A percentile compares a stretch with the other conserved stretches of the same genome.
Conservation (phyloP, 257 asterid genomes). For the Cruciata laevipes region DNA sequence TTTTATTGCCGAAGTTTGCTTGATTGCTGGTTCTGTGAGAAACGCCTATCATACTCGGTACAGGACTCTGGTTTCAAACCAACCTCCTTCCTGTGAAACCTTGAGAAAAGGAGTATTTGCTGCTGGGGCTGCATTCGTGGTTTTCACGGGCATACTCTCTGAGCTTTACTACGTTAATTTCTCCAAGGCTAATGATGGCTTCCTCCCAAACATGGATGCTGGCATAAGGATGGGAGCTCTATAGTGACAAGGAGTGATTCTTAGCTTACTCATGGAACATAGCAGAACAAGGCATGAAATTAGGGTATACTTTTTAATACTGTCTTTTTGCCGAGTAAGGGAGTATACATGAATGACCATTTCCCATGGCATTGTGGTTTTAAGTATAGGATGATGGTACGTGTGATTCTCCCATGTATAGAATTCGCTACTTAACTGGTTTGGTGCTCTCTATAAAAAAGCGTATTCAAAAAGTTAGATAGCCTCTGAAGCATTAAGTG, state of each 20-base stretch:
- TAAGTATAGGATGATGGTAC: constrained; percentile 2
- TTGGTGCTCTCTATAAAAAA: not conserved
- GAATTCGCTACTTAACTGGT: not conserved
- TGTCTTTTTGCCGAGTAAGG: too few relatives aligned
- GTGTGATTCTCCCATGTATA: not conserved
- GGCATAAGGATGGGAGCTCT: constrained; percentile 71
- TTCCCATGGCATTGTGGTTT: not conserved
- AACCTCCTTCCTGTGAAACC: constrained; percentile 70
- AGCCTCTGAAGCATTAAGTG: too few relatives aligned
- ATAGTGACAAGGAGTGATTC: not conserved
- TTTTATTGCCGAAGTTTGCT: constrained; percentile 63
- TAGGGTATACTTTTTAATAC: not conserved
- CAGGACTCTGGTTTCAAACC: constrained; percentile 30
- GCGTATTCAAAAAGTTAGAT: not conserved
- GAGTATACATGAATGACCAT: not conserved
- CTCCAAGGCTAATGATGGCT: constrained; percentile 45
- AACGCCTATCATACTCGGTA: constrained; percentile 78
- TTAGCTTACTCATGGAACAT: not conserved
- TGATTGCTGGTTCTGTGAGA: constrained; percentile 65
- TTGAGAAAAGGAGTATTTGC: constrained; percentile 82
- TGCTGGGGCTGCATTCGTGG: constrained; percentile 74
- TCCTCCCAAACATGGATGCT: constrained; percentile 33
- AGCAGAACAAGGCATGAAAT: not conserved
- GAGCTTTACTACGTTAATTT: constrained; percentile 57
- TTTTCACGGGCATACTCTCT: constrained; percentile 63